phyloP scores from a whole-genome alignment of 1,139 yeast species.

The Suzukiozyma palmioleophila region DNA sequence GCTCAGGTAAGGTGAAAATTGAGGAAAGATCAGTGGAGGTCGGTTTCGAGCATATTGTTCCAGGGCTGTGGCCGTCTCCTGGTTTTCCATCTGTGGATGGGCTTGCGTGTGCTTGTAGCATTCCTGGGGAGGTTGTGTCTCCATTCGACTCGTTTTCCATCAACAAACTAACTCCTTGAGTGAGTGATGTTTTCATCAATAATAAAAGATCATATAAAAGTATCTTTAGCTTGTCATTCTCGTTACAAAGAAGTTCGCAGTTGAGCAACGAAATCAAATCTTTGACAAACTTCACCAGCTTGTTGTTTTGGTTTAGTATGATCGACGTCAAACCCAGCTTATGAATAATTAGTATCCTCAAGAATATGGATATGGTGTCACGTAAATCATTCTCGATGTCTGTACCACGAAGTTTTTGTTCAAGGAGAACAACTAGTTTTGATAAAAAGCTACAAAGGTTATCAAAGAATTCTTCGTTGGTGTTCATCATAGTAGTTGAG shows the following conservation, averaged over 20 bases:
- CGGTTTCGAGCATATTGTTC: neutral
- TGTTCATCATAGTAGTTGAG: slow-evolving; percentile 18
- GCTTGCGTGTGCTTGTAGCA: neutral
- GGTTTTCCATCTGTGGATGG: slow-evolving; percentile 5
- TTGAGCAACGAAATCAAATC: slow-evolving; percentile 46
- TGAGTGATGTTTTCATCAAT: slow-evolving; percentile 44
- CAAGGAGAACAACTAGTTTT: slow-evolving; percentile 14
- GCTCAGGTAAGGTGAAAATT: slow-evolving; percentile 35
- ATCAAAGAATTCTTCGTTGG: slow-evolving; percentile 16
- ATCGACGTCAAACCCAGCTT: slow-evolving; percentile 34
- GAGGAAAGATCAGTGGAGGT: slow-evolving; percentile 8
- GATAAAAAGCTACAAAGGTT: slow-evolving; percentile 16
- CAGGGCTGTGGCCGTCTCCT: neutral
- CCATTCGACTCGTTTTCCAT: slow-evolving; percentile 10
- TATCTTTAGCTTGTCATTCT: slow-evolving; percentile 50
- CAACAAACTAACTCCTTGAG: slow-evolving; percentile 16
- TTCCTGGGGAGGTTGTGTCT: slow-evolving; percentile 13
- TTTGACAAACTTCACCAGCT: slow-evolving; percentile 32
- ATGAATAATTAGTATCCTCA: slow-evolving; percentile 60
- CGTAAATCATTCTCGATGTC: slow-evolving; percentile 11
- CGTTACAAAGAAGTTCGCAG: slow-evolving; percentile 32
- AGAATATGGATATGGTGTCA: slow-evolving; percentile 35
- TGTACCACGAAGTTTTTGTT: neutral
- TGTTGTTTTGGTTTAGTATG: slow-evolving; percentile 29
- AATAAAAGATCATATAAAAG: slow-evolving; percentile 60